These are phyloP conservation scores for Fusarium poae DNA, from an alignment of 2,329 filamentous ascomycete species.

Conservation along the genomic window DNA sequence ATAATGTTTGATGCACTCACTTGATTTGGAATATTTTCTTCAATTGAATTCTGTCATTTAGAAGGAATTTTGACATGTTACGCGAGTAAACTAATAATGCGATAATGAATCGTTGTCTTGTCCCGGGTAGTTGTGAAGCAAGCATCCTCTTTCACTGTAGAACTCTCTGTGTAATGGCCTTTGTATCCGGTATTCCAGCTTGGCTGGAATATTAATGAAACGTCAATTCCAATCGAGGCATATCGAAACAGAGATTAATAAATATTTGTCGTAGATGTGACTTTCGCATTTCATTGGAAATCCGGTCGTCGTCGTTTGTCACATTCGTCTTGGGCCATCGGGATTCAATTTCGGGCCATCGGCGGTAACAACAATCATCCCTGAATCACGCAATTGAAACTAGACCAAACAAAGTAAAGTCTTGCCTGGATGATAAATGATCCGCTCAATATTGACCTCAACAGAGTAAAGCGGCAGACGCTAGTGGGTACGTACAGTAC, in stretches of 20 bases:
- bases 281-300: background rate
- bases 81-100: background rate
- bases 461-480: background rate
- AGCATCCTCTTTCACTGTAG: background rate
- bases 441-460: background rate
- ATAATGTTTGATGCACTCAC: background rate
- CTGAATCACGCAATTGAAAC: slow-evolving; percentile 36
- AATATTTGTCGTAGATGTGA: too few species aligned
- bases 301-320: slow-evolving; percentile 23
- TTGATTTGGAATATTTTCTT: background rate
- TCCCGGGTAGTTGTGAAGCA: background rate
- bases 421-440: background rate
- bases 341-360: slow-evolving; percentile 26
- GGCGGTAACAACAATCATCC: slow-evolving; percentile 30
- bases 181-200: too few species aligned
- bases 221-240: background rate
- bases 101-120: background rate
- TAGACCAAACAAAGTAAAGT: slow-evolving; percentile 13
- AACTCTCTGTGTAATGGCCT: background rate
- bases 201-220: background rate
- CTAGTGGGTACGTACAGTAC: slow-evolving; percentile 32
- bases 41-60: background rate
- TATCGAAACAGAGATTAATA: fast-evolving
- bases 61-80: background rate
- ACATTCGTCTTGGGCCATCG: slow-evolving; percentile 3